phyloP scores from a whole-genome alignment of 2,329 filamentous ascomycete species.

The Alternaria longipes region DNA sequence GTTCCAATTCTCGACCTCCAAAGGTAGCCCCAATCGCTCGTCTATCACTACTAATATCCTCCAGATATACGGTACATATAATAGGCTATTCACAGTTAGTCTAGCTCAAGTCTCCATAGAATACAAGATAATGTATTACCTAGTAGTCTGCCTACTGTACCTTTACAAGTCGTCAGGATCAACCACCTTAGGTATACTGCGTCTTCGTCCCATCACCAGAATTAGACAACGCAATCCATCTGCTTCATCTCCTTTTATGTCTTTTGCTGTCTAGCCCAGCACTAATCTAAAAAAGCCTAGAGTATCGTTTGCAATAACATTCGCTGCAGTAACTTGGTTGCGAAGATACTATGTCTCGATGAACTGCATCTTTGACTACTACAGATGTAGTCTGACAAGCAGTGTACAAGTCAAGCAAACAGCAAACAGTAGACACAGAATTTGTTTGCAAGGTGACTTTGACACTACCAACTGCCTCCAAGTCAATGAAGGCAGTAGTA shows the following conservation, averaged over 20 bases:
- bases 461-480: background rate
- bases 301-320: background rate
- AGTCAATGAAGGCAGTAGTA: background rate
- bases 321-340: background rate
- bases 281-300: background rate
- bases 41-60: background rate
- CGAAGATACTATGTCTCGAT: background rate
- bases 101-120: too few relatives aligned
- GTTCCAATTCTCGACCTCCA: background rate
- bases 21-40: background rate
- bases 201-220: background rate
- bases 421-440: background rate
- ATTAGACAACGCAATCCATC: background rate
- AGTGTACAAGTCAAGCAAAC: background rate
- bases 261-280: background rate
- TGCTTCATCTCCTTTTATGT: background rate
- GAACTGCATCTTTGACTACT: background rate
- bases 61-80: fast-evolving
- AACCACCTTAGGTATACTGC: background rate
- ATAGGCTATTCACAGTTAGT: too few relatives aligned
- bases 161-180: too few relatives aligned
- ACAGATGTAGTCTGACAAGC: background rate
- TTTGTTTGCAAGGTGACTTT: background rate
- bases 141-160: too few relatives aligned
- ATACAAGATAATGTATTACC: too few relatives aligned